Percentiles rank a stretch among this genome's conserved stretches.
These are phyloP conservation scores for Plantago lanceolata DNA, from an alignment of 305 asterid species.

Conservation along the genomic window DNA sequence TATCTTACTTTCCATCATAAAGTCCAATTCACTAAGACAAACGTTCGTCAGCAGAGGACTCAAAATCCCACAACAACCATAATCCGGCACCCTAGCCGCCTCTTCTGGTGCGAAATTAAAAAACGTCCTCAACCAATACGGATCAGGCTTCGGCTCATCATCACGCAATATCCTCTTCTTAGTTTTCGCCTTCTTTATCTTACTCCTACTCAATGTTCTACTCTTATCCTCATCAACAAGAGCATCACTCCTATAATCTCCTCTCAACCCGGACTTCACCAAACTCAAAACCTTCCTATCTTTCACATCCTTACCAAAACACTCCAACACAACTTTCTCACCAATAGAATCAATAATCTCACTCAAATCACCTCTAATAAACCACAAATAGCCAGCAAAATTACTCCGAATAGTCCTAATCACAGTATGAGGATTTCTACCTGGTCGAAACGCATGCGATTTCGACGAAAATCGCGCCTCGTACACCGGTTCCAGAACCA, in stretches of 20 bases:
- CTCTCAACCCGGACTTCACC: conserved; percentile 60
- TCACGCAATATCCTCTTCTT: conserved; percentile 68
- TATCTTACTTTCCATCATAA: conserved; percentile 61
- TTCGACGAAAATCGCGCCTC: conserved; percentile 70
- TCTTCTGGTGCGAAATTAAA: conserved; percentile 84
- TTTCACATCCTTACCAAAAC: conserved; percentile 50
- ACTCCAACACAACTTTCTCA: conserved; percentile 41
- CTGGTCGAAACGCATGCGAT: conserved; percentile 86
- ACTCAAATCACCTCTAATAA: conserved; percentile 73
- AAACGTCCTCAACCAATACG: conserved; percentile 83
- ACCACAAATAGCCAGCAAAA: conserved; percentile 96
- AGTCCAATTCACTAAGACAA: conserved; percentile 68
- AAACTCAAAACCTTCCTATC: conserved; percentile 72
- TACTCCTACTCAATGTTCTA: conserved; percentile 34
- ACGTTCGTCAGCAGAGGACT: conserved; percentile 77
- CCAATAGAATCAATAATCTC: conserved; percentile 42
- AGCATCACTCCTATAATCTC: conserved; percentile 15
- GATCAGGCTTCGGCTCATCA: conserved; percentile 87
- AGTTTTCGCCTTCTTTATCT: conserved; percentile 63
- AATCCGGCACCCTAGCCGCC: conserved; percentile 72
- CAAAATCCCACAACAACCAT: conserved; percentile 75
- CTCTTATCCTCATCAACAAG: conserved; percentile 31
- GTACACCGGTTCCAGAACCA: conserved; percentile 77
- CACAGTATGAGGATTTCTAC: conserved; percentile 84
- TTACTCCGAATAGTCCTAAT: conserved; percentile 87